Percentiles rank a stretch among this genome's conserved stretches.
Conservation (phyloP, 148 eudicot genomes). For the Amaranthus hypochondriacus region DNA sequence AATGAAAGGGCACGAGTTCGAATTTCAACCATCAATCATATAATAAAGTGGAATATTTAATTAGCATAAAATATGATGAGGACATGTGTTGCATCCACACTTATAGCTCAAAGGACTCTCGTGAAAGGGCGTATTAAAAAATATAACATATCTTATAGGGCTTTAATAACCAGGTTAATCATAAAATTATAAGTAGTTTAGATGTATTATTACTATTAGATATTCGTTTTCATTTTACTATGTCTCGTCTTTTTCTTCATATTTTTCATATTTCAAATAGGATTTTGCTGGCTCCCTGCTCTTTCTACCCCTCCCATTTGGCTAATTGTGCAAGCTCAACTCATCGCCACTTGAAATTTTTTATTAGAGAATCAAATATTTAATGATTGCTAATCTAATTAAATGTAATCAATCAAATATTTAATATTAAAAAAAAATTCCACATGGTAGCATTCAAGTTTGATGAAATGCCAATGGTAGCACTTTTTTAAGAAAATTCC, state of each 20-base stretch:
- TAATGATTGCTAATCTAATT: not conserved
- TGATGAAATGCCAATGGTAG: too few species aligned
- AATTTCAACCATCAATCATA: too few species aligned
- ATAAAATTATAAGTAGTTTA: not conserved
- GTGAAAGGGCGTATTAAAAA: too few species aligned
- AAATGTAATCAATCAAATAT: not conserved
- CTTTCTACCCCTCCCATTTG: not conserved
- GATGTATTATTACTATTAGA: not conserved
- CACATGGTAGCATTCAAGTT: too few species aligned
- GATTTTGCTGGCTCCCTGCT: not conserved
- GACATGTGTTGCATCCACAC: too few species aligned
- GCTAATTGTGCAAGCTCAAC: constrained; percentile 14
- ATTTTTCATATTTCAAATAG: not conserved
- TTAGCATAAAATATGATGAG: too few species aligned
- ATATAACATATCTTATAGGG: too few species aligned
- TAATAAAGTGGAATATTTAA: too few species aligned
- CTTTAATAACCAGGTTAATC: not conserved
- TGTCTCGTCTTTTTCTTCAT: not conserved
- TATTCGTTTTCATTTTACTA: not conserved
- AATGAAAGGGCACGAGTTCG: too few species aligned
- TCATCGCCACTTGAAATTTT: not conserved
- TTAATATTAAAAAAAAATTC: too few species aligned
- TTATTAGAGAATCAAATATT: not conserved
- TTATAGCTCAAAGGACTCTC: too few species aligned
- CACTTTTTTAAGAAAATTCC: not conserved